Evolutionary conservation across 106 monocot species (phyloP), one percentile per base, ranked within the genome.

Genomic region (Posidonia australis): DNA sequence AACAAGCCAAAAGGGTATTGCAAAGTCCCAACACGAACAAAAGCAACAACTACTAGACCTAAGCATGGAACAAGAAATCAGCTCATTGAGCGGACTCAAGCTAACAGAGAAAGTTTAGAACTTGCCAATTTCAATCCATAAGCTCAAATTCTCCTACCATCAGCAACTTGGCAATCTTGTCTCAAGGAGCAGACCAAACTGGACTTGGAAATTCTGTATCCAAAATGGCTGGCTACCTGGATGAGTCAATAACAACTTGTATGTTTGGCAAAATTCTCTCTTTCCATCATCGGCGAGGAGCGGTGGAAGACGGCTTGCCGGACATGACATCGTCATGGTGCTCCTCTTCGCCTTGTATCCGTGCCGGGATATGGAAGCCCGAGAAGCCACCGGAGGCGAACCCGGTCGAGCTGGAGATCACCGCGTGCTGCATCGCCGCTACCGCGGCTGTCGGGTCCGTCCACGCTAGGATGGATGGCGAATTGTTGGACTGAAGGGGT

Each of bases 401-500:
- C 14, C 73, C 78, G 58, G 69, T 62, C 5, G 76, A 65, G 11
- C 62, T 42, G 14, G 79, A 27, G 17, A 58, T 67, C 22, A 60
- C 43, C 9, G 49, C 63, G 20, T 72, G 77, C 41, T 78, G 65
- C 51, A 36, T 47, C 7, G 26, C 60, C 16, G 73, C 59, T 2
- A 63, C 74, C 0, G 76, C 49, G 9, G 64, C 49, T 16, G 72
- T 58, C 46, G 88, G 70, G 32, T 87, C 90, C 63, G 64, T 54
- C 90, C 82, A 83, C 6, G 80, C 78, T 12, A 80, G 87, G 62
- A 74, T 54, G 46, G 67, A 67, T 64, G 84, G 87, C 61, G 74
- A 70, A 72, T 75, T 84, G 90, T 82, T 90, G 90, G 96, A 98
- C 96, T 98, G 96, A 98, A 98, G 96, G 96, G 96, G 84, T 81